phyloP scores from a whole-genome alignment of 257 asterid genomes.

The Petrea volubilis region DNA sequence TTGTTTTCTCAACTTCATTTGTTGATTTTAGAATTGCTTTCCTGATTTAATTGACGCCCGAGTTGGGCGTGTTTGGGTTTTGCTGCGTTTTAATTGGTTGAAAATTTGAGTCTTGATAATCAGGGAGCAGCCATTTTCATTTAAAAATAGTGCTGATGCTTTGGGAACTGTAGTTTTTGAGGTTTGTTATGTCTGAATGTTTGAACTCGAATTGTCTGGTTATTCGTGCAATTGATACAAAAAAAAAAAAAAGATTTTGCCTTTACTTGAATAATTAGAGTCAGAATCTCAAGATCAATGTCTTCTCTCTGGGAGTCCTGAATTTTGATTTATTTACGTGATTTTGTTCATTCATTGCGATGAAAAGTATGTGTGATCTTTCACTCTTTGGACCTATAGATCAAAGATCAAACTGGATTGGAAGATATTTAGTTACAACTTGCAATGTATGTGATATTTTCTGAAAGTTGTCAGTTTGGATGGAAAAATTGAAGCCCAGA shows the following conservation, averaged over 20 bases:
- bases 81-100: conserved; percentile 21
- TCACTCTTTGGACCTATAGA: not conserved
- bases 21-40: conserved; percentile 11
- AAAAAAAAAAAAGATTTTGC: not conserved
- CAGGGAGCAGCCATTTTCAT: conserved; percentile 19
- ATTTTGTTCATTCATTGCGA: not conserved
- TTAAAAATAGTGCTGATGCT: conserved; percentile 17
- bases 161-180: conserved; percentile 27
- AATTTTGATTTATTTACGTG: not conserved
- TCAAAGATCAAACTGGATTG: conserved; percentile 14
- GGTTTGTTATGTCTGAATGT: conserved; percentile 29
- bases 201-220: conserved; percentile 20
- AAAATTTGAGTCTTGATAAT: conserved; percentile 25
- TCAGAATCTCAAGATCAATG: conserved; percentile 31
- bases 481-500: conserved; percentile 2
- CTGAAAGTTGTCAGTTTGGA: conserved; percentile 1
- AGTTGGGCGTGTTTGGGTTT: conserved; percentile 6
- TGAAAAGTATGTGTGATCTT: not conserved
- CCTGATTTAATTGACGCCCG: not conserved
- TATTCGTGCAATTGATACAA: conserved; percentile 22
- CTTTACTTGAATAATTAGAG: conserved; percentile 1
- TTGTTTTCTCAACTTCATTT: conserved; percentile 22
- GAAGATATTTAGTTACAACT: not conserved
- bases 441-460: not conserved
- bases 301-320: conserved; percentile 12